Conservation (phyloP, 768 basidiomycete genomes). For the Chlorophyllum brunneum region DNA sequence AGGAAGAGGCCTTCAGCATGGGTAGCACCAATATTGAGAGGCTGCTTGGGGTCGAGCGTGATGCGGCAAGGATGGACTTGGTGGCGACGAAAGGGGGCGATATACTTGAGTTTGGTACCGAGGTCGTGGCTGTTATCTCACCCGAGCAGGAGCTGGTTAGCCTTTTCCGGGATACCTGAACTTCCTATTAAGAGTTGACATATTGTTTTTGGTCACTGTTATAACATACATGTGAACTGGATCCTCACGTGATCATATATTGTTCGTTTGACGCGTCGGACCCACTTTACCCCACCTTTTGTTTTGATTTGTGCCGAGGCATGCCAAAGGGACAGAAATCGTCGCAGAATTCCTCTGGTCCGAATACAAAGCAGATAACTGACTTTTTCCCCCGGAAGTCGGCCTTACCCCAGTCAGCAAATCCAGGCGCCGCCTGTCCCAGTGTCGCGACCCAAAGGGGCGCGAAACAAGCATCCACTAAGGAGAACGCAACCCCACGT, state of each 20-base stretch:
- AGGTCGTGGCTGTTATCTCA: constrained; percentile 54
- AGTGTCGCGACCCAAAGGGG: not conserved
- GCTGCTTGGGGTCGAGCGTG: constrained; percentile 31
- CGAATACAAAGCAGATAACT: constrained; percentile 9
- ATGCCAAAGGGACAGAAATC: constrained; percentile 11
- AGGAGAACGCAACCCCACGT: constrained; percentile 2
- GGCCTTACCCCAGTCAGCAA: not conserved
- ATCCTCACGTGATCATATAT: constrained; percentile 8
- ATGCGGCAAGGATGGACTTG: constrained; percentile 42
- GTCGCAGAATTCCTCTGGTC: not conserved
- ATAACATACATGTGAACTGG: too few species aligned
- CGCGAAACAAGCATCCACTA: not conserved
- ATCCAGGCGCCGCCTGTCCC: not conserved
- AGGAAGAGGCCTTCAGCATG: constrained; percentile 40
- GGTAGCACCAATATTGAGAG: constrained; percentile 44
- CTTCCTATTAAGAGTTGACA: not conserved
- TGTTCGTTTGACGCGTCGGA: constrained; percentile 5
- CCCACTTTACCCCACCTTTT: not conserved
- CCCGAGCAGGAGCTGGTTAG: constrained; percentile 37
- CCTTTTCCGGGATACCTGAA: constrained; percentile 18
- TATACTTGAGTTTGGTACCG: constrained; percentile 40
- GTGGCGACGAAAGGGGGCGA: constrained; percentile 57
- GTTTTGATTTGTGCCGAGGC: not conserved
- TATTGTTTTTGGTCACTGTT: too few species aligned
- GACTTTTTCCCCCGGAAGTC: constrained; percentile 11